These are phyloP conservation scores for Alternaria sp. DNA, from an alignment of 2,329 filamentous ascomycete species.

Conservation along the genomic window DNA sequence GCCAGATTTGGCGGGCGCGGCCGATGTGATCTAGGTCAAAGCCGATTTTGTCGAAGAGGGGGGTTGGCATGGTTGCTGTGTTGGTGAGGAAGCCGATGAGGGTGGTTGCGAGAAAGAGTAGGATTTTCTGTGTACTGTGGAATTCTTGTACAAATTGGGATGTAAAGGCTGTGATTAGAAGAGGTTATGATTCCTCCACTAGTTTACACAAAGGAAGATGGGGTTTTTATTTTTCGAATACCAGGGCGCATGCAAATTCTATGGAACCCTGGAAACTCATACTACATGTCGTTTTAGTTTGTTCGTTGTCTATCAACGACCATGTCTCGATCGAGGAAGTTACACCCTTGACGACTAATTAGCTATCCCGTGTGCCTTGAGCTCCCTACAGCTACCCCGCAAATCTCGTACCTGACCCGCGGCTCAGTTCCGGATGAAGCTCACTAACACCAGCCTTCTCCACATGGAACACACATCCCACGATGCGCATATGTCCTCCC, in stretches of 20 bases:
- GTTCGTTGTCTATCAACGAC: not conserved
- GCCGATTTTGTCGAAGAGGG: constrained; percentile 11
- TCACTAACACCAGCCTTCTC: constrained; percentile 9
- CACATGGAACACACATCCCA: not conserved
- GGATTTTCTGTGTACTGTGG: too few species aligned
- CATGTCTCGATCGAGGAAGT: not conserved
- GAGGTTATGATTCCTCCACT: too few species aligned
- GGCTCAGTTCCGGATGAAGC: constrained; percentile 19
- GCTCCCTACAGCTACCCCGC: constrained; percentile 20
- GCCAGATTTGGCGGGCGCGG: constrained; percentile 1
- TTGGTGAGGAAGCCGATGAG: constrained; percentile 2
- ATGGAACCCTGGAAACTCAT: too few species aligned
- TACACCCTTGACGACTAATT: not conserved
- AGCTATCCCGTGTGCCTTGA: constrained; percentile 1
- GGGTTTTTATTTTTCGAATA: too few species aligned
- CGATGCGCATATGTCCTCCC: constrained; percentile 3
- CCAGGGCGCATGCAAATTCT: too few species aligned
- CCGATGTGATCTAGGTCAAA: constrained; percentile 20
- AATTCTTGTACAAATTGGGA: too few species aligned
- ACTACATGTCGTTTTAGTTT: too few species aligned
- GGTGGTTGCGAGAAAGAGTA: not conserved
- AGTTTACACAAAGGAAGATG: too few species aligned
- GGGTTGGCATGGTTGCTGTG: not conserved
- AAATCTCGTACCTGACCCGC: constrained; percentile 13
- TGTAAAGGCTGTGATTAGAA: too few species aligned